These are phyloP conservation scores for Dioszegia crocea DNA, from an alignment of 768 basidiomycete genomes.

Conservation along the genomic window DNA sequence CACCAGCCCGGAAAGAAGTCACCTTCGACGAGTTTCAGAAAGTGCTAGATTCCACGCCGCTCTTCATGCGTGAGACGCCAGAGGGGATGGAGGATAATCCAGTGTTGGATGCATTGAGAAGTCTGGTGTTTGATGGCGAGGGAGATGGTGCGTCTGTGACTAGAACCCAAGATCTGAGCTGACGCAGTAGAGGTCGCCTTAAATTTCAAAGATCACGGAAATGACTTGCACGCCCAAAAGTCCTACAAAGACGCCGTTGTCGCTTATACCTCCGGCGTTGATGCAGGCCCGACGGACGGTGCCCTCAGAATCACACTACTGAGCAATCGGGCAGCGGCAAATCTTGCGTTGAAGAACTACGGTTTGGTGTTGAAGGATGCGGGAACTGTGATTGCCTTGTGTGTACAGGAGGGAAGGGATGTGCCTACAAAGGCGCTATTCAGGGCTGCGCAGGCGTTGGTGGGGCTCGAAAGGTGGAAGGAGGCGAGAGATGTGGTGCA, in stretches of 20 bases:
- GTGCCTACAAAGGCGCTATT: slow-evolving; percentile 73
- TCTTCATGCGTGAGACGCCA: slow-evolving; percentile 90
- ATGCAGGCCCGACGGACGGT: slow-evolving; percentile 69
- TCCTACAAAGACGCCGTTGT: slow-evolving; percentile 78
- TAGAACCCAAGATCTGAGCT: background rate
- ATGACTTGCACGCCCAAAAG: slow-evolving; percentile 85
- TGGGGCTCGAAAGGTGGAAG: slow-evolving; percentile 67
- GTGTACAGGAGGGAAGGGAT: slow-evolving; percentile 9
- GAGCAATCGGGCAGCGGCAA: slow-evolving; percentile 88
- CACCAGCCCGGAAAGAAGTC: slow-evolving; percentile 25
- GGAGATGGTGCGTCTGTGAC: slow-evolving; percentile 69
- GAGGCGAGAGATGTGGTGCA: slow-evolving; percentile 85
- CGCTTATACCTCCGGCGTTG: slow-evolving; percentile 86
- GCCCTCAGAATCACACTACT: slow-evolving; percentile 58
- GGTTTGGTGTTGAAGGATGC: slow-evolving; percentile 74
- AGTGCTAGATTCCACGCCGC: slow-evolving; percentile 64
- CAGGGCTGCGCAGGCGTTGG: slow-evolving; percentile 72
- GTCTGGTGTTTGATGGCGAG: slow-evolving; percentile 80
- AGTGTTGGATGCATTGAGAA: slow-evolving; percentile 75
- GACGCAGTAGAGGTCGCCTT: slow-evolving; percentile 67
- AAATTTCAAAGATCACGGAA: slow-evolving; percentile 93
- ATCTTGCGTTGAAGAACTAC: slow-evolving; percentile 83
- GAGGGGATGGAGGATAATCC: slow-evolving; percentile 61
- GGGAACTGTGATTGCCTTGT: slow-evolving; percentile 33
- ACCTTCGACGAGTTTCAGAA: slow-evolving; percentile 39